Base-by-base conservation (phyloP, 805 yeast species). In the Wickerhamiella qilinensis region DNA sequence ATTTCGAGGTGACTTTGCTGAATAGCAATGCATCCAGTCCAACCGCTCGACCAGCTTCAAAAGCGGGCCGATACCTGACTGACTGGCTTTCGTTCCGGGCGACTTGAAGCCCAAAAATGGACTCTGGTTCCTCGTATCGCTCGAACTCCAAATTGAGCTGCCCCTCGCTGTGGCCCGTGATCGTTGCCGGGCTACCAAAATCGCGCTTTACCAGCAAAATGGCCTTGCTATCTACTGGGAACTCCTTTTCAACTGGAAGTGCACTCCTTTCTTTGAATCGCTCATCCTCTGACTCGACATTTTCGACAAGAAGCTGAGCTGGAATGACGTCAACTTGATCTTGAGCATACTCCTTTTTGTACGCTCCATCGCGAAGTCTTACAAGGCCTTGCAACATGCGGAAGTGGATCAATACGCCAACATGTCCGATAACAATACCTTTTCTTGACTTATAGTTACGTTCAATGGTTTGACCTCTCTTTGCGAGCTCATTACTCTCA, bases 201-300 rank as follows among this genome's bases (percentile, higher is more conserved):
- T 86, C 93, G 56, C 75, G 74, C 20, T 77, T 83, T 35, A 96
- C 93, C 43, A 91, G 63, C 53, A 82, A 82, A 7, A 88, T 71
- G 20, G 76, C 86, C 37, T 73, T 71, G 0, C 80, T 68, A 14
- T 70, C 77, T 3, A 68, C 38, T 16, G 96, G 96, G 58, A 69
- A 91, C 55, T 88, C 96, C 45, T 81, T 73, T 6, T 73, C 77
- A 41, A 91, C 64, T 5, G 95, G 84, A 28, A 72, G 52, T 2
- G 96, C 83, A 1, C 77, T 73, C 45, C 75, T 73, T 50, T 83
- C 84, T 24, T 61, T 58, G 53, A 63, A 83, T 54, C 99, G 69
- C 46, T 61, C 64, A 56, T 91, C 99, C 46, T 72, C 71, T 53
- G 83, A 73, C 18, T 62, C 60, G 20, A 91, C 85, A 21, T 67